Conservation (phyloP, 2,329 filamentous ascomycete genomes). For the Juglanconis juglandina region DNA sequence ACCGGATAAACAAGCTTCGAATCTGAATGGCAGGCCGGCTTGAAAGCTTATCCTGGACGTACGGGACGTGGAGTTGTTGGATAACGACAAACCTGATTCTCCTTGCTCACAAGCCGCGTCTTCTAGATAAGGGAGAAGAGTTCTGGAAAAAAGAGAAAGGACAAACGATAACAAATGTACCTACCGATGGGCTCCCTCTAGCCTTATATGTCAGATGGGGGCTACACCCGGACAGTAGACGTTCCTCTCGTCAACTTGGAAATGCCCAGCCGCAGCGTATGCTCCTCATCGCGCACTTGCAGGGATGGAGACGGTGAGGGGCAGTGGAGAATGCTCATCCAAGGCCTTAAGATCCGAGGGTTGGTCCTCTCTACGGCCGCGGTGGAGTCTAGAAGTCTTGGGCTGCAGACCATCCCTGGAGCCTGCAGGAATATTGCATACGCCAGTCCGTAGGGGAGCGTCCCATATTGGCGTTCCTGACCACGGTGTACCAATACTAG, state of each 20-base stretch:
- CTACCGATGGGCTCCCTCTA: not conserved
- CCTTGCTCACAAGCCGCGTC: slow-evolving; percentile 1
- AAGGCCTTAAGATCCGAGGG: not conserved
- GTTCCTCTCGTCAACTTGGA: not conserved
- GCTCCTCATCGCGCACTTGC: not conserved
- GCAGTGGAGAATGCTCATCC: not conserved
- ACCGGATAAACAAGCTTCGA: not conserved
- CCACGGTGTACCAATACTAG: not conserved
- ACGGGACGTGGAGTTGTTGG: not conserved
- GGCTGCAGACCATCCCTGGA: not conserved
- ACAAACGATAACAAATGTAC: not conserved
- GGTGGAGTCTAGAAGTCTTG: not conserved
- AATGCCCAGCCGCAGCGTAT: not conserved
- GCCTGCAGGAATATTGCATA: slow-evolving; percentile 3
- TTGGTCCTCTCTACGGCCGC: not conserved
- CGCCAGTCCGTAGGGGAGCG: not conserved
- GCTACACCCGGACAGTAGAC: not conserved
- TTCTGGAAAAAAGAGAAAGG: not conserved
- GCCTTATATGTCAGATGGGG: not conserved
- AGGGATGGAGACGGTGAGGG: not conserved
- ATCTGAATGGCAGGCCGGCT: not conserved
- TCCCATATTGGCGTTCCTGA: slow-evolving; percentile 8
- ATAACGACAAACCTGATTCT: not conserved
- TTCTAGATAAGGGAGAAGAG: not conserved
- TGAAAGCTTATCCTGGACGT: not conserved